A percentile compares a stretch with the other conserved stretches of the same genome.
Conservation (phyloP, 1,284 basidiomycete species). For the Tilletia walkeri region DNA sequence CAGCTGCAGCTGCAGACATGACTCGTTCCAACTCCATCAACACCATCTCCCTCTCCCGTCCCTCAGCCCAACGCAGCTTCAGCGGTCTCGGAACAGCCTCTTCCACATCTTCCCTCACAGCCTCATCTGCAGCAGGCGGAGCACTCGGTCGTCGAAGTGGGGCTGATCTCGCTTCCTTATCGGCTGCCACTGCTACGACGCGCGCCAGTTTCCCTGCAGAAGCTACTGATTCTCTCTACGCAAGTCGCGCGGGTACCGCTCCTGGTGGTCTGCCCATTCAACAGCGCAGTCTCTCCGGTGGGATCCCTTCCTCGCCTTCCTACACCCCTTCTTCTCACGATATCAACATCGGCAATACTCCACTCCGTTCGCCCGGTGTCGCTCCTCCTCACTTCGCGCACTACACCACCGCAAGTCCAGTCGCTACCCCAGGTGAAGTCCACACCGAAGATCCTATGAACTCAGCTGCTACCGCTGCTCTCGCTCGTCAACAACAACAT, state of each 20-base stretch:
- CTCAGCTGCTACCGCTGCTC: background rate
- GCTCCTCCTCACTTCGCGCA: background rate
- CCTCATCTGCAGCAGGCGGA: no score
- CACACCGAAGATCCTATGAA: slow-evolving; percentile 2
- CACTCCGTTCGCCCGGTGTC: background rate
- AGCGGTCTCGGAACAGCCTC: background rate
- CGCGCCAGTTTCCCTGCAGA: no score
- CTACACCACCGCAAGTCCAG: slow-evolving; percentile 15
- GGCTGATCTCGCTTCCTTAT: no score
- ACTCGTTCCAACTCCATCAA: slow-evolving; percentile 8
- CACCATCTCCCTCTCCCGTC: slow-evolving; percentile 1
- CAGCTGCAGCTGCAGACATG: background rate
- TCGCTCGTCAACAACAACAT: background rate
- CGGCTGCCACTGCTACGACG: no score
- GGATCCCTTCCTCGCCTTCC: background rate
- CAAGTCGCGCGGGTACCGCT: background rate
- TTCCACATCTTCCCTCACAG: background rate
- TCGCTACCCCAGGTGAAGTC: slow-evolving; percentile 14
- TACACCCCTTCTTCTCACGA: background rate
- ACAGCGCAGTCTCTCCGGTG: slow-evolving; percentile 14
- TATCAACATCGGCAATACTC: background rate
- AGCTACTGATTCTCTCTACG: no score
- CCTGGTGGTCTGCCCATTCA: slow-evolving; percentile 1
- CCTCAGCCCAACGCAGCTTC: background rate
- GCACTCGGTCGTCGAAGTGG: no score